phyloP scores from a whole-genome alignment of 352 stramenopile genomes.

The Pythium sp. region DNA sequence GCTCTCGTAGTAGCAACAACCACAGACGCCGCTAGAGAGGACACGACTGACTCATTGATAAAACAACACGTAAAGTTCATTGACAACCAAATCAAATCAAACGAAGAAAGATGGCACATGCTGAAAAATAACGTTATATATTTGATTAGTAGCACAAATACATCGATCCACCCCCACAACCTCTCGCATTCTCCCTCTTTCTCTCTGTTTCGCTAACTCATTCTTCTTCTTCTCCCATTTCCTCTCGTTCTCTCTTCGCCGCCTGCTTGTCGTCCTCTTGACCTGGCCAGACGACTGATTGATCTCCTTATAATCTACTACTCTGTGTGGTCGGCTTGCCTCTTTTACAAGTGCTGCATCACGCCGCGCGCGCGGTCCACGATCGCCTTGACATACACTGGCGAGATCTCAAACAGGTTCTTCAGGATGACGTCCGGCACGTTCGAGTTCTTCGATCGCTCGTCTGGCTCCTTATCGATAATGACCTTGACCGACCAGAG shows the following conservation, averaged over 20 bases:
- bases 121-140: slow-evolving; percentile 44
- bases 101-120: not conserved
- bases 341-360: slow-evolving; percentile 38
- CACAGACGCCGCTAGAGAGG: slow-evolving; percentile 7
- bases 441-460: slow-evolving; percentile 75
- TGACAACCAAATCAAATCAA: not conserved
- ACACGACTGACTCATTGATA: not conserved
- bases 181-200: not conserved
- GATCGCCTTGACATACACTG: slow-evolving; percentile 82
- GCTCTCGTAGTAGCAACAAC: slow-evolving; percentile 2
- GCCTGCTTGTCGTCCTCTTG: slow-evolving; percentile 15
- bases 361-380: slow-evolving; percentile 65
- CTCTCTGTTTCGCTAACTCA: not conserved
- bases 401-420: slow-evolving; percentile 86
- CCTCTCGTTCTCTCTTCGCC: not conserved
- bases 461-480: slow-evolving; percentile 72
- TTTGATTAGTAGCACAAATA: slow-evolving; percentile 17
- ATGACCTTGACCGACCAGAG: slow-evolving; percentile 85
- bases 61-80: not conserved
- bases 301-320: not conserved
- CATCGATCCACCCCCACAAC: slow-evolving; percentile 13
- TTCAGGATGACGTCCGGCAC: slow-evolving; percentile 86
- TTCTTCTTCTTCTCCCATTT: not conserved
- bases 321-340: not conserved
- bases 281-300: slow-evolving; percentile 7